These are phyloP conservation scores for Begonia fuchsioides DNA, from an alignment of 306 rosid species.

Conservation along the genomic window DNA sequence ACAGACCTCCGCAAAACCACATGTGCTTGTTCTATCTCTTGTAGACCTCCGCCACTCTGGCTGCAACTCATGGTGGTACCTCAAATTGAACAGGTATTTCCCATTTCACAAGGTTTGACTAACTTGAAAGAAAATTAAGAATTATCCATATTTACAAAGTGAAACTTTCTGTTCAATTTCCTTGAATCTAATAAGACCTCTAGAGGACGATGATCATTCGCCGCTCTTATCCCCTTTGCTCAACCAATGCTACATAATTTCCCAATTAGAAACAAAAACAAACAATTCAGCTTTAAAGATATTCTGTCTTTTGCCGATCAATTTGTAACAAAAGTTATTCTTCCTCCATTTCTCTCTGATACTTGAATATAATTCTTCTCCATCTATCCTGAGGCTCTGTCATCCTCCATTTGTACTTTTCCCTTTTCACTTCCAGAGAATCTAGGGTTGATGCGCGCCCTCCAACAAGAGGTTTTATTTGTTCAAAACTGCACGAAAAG, in stretches of 20 bases:
- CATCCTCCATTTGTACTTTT: neutral
- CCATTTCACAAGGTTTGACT: conserved; percentile 12
- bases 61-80: conserved; percentile 71
- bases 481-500: too few relatives aligned
- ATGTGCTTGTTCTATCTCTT: conserved; percentile 25
- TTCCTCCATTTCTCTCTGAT: neutral
- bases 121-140: neutral
- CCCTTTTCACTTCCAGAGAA: neutral
- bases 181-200: too few relatives aligned
- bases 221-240: too few relatives aligned
- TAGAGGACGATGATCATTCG: too few relatives aligned
- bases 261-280: conserved; percentile 4
- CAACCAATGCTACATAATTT: neutral
- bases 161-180: neutral
- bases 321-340: conserved; percentile 4
- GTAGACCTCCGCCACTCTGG: conserved; percentile 30
- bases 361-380: too few relatives aligned
- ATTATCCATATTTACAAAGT: neutral
- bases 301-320: conserved; percentile 11
- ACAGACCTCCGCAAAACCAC: conserved; percentile 19
- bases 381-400: neutral
- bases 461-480: too few relatives aligned
- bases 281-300: neutral
- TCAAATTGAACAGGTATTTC: conserved; percentile 32
- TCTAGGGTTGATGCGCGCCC: too few relatives aligned